These are phyloP conservation scores for Babesia caballi DNA, from an alignment of 169 alveolate species.

Conservation along the genomic window DNA sequence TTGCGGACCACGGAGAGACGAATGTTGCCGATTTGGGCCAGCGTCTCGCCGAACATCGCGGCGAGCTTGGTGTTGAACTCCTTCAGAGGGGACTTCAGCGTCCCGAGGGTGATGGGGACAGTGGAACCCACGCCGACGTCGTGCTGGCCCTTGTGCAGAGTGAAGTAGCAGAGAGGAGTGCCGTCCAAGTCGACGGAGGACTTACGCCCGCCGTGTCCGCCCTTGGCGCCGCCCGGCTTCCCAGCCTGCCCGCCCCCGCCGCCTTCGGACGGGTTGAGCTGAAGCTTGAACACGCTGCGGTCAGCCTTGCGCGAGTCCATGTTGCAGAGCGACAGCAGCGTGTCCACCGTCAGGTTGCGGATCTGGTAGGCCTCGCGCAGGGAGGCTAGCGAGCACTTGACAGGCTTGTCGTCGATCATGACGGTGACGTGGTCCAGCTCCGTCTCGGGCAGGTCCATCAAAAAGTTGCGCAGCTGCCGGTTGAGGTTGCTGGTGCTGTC, in stretches of 20 bases:
- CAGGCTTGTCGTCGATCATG: slow-evolving; percentile 46
- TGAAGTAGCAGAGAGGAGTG: slow-evolving; percentile 52
- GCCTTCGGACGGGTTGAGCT: slow-evolving; percentile 24
- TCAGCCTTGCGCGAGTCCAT: slow-evolving; percentile 12
- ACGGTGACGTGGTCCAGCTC: slow-evolving; percentile 54
- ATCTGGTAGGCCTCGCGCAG: slow-evolving; percentile 58
- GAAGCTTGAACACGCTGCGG: slow-evolving; percentile 23
- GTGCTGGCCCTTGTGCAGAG: slow-evolving; percentile 58
- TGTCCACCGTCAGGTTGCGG: slow-evolving; percentile 54
- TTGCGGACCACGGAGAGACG: slow-evolving; percentile 39
- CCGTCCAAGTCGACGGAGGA: slow-evolving; percentile 2
- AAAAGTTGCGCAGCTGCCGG: slow-evolving; percentile 56
- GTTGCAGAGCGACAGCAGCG: slow-evolving; percentile 46
- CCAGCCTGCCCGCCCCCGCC: neutral
- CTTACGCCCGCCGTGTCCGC: too few species aligned
- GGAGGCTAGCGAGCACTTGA: slow-evolving; percentile 50
- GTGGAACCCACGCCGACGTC: slow-evolving; percentile 50
- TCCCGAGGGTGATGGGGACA: slow-evolving; percentile 51
- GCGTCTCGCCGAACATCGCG: slow-evolving; percentile 48
- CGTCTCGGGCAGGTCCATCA: slow-evolving; percentile 53
- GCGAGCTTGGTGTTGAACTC: slow-evolving; percentile 52
- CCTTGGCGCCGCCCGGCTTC: slow-evolving; percentile 2
- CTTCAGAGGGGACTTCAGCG: slow-evolving; percentile 58
- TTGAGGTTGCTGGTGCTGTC: slow-evolving; percentile 38
- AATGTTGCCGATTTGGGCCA: slow-evolving; percentile 6